Evolutionary conservation across 257 asterid genomes (phyloP).

Genomic region (Primulina huaijiensis): DNA sequence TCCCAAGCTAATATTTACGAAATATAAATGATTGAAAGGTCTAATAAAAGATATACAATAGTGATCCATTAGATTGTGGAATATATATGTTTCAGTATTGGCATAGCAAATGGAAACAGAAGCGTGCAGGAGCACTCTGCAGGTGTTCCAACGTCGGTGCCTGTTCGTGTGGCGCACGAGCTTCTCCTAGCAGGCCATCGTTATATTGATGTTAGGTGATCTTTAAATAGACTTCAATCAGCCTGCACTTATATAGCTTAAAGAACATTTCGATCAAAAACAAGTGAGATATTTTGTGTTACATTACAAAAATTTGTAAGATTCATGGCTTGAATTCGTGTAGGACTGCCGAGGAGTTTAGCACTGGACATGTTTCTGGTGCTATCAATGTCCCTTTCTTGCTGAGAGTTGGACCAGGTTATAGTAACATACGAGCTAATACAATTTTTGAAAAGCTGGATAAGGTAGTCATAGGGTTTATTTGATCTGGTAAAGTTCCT

Average conservation of each 20-base stretch:
- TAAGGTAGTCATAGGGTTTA: too few relatives aligned
- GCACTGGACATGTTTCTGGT: constrained; percentile 59
- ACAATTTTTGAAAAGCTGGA: too few relatives aligned
- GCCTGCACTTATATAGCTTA: background rate
- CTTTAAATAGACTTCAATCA: background rate
- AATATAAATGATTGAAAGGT: too few relatives aligned
- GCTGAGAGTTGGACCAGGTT: constrained; percentile 63
- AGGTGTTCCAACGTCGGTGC: constrained; percentile 60
- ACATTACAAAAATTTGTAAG: background rate
- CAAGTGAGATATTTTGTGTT: background rate
- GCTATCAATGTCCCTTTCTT: constrained; percentile 74
- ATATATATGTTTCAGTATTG: constrained; percentile 28
- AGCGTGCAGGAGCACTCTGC: constrained; percentile 35
- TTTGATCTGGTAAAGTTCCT: too few relatives aligned
- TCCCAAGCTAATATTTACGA: too few relatives aligned
- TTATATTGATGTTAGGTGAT: constrained; percentile 71
- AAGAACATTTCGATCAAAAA: background rate
- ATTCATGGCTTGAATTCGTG: background rate
- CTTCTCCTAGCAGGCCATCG: constrained; percentile 76
- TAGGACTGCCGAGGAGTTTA: constrained; percentile 69
- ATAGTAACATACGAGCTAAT: background rate
- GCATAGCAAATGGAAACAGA: constrained; percentile 38
- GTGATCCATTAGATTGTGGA: background rate
- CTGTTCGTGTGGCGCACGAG: constrained; percentile 75
- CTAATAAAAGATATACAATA: too few relatives aligned